Evolutionary conservation across 345 rosid genomes (phyloP), one percentile per base, ranked within the genome.

Genomic region (Gossypium thurberi): DNA sequence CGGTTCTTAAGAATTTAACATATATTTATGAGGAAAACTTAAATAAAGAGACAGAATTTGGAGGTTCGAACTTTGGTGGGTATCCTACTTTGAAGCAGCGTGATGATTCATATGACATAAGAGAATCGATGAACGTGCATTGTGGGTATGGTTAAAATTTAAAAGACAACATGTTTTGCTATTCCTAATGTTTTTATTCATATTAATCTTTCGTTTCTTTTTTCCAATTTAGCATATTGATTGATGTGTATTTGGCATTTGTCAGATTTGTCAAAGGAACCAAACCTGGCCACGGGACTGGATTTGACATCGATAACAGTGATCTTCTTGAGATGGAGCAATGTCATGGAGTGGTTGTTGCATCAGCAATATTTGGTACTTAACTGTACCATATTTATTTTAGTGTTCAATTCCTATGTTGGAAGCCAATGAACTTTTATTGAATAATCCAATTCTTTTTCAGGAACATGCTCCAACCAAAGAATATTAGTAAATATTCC

Each of bases 41-140:
- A 20, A 89, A 77, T 67, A 88, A 73, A 76, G 80, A 82, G 10
- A 85, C 89, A 70, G 96, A 90, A 80, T 96, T 91, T 81, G 97
- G 99, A 75, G 99, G 99, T 72, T 96, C 99, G 1, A 96, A 90
- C 28, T 96, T 96, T 81, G 98, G 99, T 72, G 99, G 98, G 66
- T 96, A 85, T 82, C 96, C 99, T 79, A 85, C 97, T 68, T 75
- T 93, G 74, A 85, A 80, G 74, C 89, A 90, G 63, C 85, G 99
- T 86, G 85, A 75, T 78, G 92, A 91, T 77, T 93, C 97, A 72
- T 93, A 85, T 81, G 85, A 93, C 63, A 82, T 93, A 78, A 82
- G 84, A 81, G 97, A 90, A 76, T 86, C 89, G 21, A 96, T 96
- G 97, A 87, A 69, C 15, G 79, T 96, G 79, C 93, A 96, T 68